These are phyloP conservation scores for Jacaranda mimosifolia DNA, from an alignment of 257 asterid genomes.

Conservation along the genomic window DNA sequence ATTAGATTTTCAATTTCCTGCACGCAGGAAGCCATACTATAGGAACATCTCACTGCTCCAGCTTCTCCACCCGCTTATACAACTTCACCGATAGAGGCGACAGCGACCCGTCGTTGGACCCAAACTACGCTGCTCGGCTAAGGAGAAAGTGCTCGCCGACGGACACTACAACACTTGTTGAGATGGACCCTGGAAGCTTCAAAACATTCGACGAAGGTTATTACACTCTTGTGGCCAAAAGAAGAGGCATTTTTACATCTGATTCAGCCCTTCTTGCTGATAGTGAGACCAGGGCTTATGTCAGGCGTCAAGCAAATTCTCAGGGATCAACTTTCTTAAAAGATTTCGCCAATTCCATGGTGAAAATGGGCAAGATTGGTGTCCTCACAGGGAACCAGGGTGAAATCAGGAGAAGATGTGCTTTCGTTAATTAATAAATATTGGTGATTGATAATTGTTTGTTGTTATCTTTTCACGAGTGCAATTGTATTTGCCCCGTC, in stretches of 20 bases:
- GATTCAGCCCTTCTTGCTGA: slow-evolving; percentile 64
- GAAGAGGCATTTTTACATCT: slow-evolving; percentile 56
- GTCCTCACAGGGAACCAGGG: slow-evolving; percentile 63
- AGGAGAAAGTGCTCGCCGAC: slow-evolving; percentile 48
- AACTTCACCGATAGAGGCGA: slow-evolving; percentile 75
- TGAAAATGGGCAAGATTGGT: slow-evolving; percentile 57
- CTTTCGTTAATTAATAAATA: slow-evolving; percentile 42
- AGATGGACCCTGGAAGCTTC: slow-evolving; percentile 73
- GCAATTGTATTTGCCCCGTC: not conserved
- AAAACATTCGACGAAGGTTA: slow-evolving; percentile 50
- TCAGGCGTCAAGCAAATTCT: slow-evolving; percentile 33
- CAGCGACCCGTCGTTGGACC: slow-evolving; percentile 62
- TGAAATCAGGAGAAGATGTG: slow-evolving; percentile 58
- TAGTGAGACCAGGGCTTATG: slow-evolving; percentile 44
- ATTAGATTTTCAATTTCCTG: no score
- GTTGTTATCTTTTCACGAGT: not conserved
- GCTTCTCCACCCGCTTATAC: slow-evolving; percentile 62
- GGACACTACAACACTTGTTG: slow-evolving; percentile 52
- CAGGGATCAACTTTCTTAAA: slow-evolving; percentile 42
- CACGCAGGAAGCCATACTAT: slow-evolving; percentile 48
- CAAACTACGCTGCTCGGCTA: slow-evolving; percentile 48
- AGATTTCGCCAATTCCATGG: slow-evolving; percentile 60
- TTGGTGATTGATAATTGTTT: not conserved
- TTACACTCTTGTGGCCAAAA: slow-evolving; percentile 48
- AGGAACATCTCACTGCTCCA: slow-evolving; percentile 59